Conservation (phyloP, 306 rosid genomes). For the Acacia melanoxylon region DNA sequence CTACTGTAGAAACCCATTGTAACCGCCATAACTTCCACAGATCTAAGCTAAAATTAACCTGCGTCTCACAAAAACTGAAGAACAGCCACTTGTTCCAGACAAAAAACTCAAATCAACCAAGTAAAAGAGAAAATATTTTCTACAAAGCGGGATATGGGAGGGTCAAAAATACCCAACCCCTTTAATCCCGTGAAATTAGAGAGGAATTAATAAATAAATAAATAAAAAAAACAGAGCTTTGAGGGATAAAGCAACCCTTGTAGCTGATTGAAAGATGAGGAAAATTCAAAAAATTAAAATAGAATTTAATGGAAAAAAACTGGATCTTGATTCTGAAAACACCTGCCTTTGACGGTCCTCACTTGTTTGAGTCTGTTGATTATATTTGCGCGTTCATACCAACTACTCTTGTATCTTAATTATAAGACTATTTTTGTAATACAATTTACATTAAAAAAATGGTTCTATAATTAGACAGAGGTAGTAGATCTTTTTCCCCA, state of each 20-base stretch:
- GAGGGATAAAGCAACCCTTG: conserved; percentile 84
- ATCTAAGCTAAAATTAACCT: conserved; percentile 29
- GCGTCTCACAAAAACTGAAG: conserved; percentile 63
- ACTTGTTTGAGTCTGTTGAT: no score
- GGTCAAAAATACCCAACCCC: conserved; percentile 82
- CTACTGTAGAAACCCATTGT: conserved; percentile 67
- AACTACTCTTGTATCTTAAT: no score
- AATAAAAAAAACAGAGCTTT: conserved; percentile 26
- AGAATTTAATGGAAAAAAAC: conserved; percentile 13
- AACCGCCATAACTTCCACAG: conserved; percentile 58
- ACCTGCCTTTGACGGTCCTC: conserved; percentile 59
- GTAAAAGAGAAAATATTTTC: not conserved
- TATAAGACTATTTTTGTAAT: no score
- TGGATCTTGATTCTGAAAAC: conserved; percentile 99
- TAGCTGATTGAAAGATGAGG: conserved; percentile 31
- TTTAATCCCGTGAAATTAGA: no score
- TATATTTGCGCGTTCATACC: no score
- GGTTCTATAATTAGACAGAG: no score
- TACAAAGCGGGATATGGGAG: conserved; percentile 48
- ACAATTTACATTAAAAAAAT: no score
- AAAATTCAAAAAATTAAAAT: not conserved
- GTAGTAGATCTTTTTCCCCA: no score
- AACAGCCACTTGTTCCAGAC: conserved; percentile 46
- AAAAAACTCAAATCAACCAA: not conserved
- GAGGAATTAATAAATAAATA: no score